Percentiles rank a stretch among this genome's conserved stretches.
Evolutionary conservation across 169 alveolate species (phyloP).

Genomic region (Cystoisospora suis): DNA sequence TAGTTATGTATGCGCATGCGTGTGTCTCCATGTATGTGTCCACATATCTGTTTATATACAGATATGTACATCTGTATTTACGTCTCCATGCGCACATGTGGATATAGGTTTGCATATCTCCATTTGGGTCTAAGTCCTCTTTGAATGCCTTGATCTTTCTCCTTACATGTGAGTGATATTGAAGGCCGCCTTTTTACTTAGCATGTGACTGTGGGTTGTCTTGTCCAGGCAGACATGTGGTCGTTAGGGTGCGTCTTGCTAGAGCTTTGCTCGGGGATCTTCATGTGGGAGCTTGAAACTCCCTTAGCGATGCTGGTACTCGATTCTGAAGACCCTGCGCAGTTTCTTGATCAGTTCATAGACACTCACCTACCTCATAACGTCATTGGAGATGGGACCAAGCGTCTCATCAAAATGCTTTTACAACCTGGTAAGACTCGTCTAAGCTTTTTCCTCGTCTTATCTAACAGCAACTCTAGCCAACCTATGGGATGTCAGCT

Average conservation of each 20-base stretch:
- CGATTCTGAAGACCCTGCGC: not conserved
- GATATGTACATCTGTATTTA: not conserved
- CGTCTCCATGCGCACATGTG: not conserved
- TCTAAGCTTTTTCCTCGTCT: too few relatives aligned
- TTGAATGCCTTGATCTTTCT: not conserved
- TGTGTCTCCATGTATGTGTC: too few relatives aligned
- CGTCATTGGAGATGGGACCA: conserved; percentile 15
- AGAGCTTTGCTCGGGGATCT: conserved; percentile 60
- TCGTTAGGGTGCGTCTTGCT: conserved; percentile 56
- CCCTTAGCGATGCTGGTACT: not conserved
- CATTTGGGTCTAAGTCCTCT: not conserved
- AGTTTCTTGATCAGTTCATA: not conserved
- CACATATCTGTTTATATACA: not conserved
- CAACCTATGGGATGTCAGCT: too few relatives aligned
- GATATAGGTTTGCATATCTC: not conserved
- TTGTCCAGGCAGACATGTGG: conserved; percentile 55
- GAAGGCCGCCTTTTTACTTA: too few relatives aligned
- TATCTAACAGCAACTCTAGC: too few relatives aligned
- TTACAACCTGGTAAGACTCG: conserved; percentile 7
- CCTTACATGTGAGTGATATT: too few relatives aligned
- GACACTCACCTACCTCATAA: not conserved
- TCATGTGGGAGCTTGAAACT: conserved; percentile 62
- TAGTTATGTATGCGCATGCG: not conserved
- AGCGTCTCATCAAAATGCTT: conserved; percentile 18
- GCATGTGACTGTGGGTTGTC: not conserved